phyloP scores from a whole-genome alignment of 2,329 filamentous ascomycete genomes.

The Colletotrichum tabaci region DNA sequence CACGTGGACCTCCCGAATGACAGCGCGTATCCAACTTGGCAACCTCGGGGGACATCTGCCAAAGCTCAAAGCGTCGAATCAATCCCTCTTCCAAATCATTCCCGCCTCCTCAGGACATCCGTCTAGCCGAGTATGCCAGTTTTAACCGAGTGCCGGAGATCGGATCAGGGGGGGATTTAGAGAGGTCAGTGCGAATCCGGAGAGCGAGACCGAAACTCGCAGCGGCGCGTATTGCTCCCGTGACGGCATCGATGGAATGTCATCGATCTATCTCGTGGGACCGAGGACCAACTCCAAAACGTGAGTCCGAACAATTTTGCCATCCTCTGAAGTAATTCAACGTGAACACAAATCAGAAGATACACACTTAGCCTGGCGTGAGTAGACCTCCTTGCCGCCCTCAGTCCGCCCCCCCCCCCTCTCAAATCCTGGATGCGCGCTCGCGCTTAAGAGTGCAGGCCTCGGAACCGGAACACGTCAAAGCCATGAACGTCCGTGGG shows the following conservation, averaged over 20 bases:
- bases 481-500: background rate
- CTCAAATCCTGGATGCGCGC: background rate
- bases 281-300: background rate
- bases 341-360: background rate
- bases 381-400: too few species aligned
- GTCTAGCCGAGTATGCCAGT: background rate
- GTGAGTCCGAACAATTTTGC: background rate
- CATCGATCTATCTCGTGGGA: background rate
- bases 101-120: too few species aligned
- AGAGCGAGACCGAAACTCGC: conserved; percentile 1
- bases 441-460: too few species aligned
- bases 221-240: background rate
- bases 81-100: too few species aligned
- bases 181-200: background rate
- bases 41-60: background rate
- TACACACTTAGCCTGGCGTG: background rate
- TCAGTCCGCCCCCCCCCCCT: too few species aligned
- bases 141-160: background rate
- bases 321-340: too few species aligned
- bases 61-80: too few species aligned
- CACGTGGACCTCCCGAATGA: background rate
- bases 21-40: background rate
- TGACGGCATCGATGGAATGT: background rate
- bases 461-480: too few species aligned
- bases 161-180: background rate